phyloP scores from a whole-genome alignment of 2,329 filamentous ascomycete genomes.

The Colletotrichum sp. region DNA sequence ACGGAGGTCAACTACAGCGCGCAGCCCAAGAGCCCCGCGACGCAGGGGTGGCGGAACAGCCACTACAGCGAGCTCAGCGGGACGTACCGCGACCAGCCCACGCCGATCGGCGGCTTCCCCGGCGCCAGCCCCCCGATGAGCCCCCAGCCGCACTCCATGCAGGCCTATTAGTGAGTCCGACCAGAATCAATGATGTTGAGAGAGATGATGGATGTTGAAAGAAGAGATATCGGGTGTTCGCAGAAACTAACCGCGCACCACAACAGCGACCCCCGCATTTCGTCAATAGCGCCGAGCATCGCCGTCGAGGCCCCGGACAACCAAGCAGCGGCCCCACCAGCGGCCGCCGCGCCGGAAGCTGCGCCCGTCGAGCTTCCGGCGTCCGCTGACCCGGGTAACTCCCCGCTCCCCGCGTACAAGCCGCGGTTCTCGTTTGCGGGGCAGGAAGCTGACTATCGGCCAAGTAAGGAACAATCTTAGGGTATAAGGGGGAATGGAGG shows the following conservation, averaged over 20 bases:
- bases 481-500: not conserved
- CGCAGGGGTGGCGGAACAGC: constrained; percentile 26
- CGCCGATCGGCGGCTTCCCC: not conserved
- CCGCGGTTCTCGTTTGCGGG: constrained; percentile 34
- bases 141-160: constrained; percentile 1
- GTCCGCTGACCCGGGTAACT: constrained; percentile 32
- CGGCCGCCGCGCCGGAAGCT: not conserved
- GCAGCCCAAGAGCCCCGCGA: constrained; percentile 31
- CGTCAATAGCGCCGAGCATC: constrained; percentile 1
- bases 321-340: constrained; percentile 11
- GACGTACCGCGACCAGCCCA: constrained; percentile 23
- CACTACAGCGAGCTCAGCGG: constrained; percentile 24
- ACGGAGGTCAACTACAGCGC: constrained; percentile 6
- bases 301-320: constrained; percentile 13
- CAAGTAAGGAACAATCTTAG: not conserved
- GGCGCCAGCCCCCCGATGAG: constrained; percentile 19
- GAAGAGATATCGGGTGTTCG: not conserved
- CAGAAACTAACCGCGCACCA: not conserved
- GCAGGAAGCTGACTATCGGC: not conserved
- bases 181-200: not conserved
- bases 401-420: constrained; percentile 38
- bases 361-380: constrained; percentile 39
- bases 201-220: not conserved
- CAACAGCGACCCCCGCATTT: not conserved
- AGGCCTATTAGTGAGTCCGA: constrained; percentile 31